Percentiles rank a stretch among this genome's conserved stretches.
phyloP scores from a whole-genome alignment of 768 basidiomycete species.

The Ramaria rubella region DNA sequence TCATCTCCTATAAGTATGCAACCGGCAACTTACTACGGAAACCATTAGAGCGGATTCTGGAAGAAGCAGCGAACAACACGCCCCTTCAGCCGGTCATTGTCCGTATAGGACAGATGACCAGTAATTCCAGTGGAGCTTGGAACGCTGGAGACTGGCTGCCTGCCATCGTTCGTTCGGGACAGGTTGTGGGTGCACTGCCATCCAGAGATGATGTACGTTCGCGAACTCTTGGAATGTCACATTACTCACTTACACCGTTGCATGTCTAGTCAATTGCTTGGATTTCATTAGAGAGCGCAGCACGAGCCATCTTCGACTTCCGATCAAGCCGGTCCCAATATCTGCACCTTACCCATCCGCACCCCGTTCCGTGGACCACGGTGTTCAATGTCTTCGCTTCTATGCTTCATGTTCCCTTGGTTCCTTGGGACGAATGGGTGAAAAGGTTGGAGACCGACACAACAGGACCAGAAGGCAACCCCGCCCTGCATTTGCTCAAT shows the following conservation, averaged over 20 bases:
- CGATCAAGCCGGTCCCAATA: constrained; percentile 9
- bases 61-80: neutral
- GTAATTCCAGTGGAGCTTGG: constrained; percentile 25
- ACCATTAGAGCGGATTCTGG: constrained; percentile 11
- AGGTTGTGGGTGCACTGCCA: constrained; percentile 13
- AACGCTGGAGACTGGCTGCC: constrained; percentile 33
- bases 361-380: constrained; percentile 23
- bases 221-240: neutral
- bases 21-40: neutral
- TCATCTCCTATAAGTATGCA: neutral
- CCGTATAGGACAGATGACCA: neutral
- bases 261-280: constrained; percentile 19
- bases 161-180: constrained; percentile 22
- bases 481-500: neutral
- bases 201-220: no score
- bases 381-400: constrained; percentile 18
- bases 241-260: neutral
- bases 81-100: no score
- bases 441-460: neutral
- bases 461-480: neutral
- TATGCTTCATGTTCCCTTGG: constrained; percentile 19
- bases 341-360: constrained; percentile 21
- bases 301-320: constrained; percentile 17
- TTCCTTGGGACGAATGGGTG: neutral
- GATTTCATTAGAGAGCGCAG: no score